phyloP scores from a whole-genome alignment of 129 eudicot species.

The Dittrichia graveolens region DNA sequence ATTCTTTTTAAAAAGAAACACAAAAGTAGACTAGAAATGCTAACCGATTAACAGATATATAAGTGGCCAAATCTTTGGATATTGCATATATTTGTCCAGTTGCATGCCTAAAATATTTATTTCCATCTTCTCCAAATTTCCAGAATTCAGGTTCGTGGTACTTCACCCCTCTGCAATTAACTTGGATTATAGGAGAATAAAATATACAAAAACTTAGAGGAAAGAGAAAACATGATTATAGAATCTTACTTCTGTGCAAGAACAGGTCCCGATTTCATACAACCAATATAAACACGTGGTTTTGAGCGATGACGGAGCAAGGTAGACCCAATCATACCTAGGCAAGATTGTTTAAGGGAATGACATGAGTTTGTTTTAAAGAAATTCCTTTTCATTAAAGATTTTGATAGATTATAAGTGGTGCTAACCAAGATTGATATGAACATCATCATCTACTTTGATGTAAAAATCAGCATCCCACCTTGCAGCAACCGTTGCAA shows the following conservation, averaged over 20 bases:
- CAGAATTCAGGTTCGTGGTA: conserved; percentile 96
- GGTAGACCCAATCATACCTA: conserved; percentile 74
- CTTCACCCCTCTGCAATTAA: conserved; percentile 63
- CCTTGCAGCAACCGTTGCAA: conserved; percentile 69
- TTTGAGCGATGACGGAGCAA: conserved; percentile 74
- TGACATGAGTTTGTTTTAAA: background rate
- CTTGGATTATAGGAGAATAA: background rate
- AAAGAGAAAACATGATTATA: background rate
- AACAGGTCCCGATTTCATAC: conserved; percentile 97
- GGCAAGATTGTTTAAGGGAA: background rate
- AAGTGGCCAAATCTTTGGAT: conserved; percentile 88
- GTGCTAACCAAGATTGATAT: conserved; percentile 78
- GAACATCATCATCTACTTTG: conserved; percentile 94
- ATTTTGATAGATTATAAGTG: conserved; percentile 1
- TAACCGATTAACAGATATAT: conserved; percentile 78
- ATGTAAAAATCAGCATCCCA: conserved; percentile 94
- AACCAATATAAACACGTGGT: conserved; percentile 78
- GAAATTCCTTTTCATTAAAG: background rate
- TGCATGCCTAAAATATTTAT: conserved; percentile 91
- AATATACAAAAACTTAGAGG: background rate
- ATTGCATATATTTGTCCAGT: conserved; percentile 85
- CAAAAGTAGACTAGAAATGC: conserved; percentile 4
- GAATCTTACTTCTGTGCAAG: conserved; percentile 69
- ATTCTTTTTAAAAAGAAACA: no score
- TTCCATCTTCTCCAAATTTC: conserved; percentile 97